Evolutionary conservation across 148 eudicot genomes (phyloP), one percentile per base, ranked within the genome.

Genomic region (Diospyros kaki): DNA sequence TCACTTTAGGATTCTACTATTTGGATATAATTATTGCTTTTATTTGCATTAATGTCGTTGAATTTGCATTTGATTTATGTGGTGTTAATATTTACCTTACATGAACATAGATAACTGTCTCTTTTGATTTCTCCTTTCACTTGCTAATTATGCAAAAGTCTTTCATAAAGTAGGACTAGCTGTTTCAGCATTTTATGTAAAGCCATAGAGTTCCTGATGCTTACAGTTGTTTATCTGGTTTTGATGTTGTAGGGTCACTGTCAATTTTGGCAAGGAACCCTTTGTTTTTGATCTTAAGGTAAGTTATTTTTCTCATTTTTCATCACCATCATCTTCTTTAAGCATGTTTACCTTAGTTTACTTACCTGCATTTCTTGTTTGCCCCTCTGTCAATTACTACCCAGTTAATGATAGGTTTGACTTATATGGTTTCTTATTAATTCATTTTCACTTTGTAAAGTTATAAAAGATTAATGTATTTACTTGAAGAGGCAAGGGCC

Each of bases 211-310:
- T 28, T 28, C 64, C 46, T 72, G 51, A 66, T 64, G 38, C 50
- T 56, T 64, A 48, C 40, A 66, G 65, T 64, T 48, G n/a, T 15
- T 41, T 28, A 28, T 28, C 39, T 51, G 58, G 74, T 3, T 69
- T 44, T 75, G 38, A 68, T 73, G 58, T 48, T 75, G 78, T 86
- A 94, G 98, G 93, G 92, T 94, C 58, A 78, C 81, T 18, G 93
- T 90, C 73, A 94, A 94, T 89, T 94, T 94, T 77, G 98, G 98
- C 68, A 83, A 92, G 74, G 93, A 86, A 56, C 90, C 88, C 59
- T 94, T 90, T 87, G 78, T 86, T 54, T 94, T 94, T 72, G 92
- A 94, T 82, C 77, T 92, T 45, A 85, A 94, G 91, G 98, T 83
- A 86, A 87, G 77, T 75, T 67, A 62, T 73, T 46, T 54, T 56